phyloP scores from a whole-genome alignment of 495 filamentous ascomycete species.

The Penicillium simplicissimum region DNA sequence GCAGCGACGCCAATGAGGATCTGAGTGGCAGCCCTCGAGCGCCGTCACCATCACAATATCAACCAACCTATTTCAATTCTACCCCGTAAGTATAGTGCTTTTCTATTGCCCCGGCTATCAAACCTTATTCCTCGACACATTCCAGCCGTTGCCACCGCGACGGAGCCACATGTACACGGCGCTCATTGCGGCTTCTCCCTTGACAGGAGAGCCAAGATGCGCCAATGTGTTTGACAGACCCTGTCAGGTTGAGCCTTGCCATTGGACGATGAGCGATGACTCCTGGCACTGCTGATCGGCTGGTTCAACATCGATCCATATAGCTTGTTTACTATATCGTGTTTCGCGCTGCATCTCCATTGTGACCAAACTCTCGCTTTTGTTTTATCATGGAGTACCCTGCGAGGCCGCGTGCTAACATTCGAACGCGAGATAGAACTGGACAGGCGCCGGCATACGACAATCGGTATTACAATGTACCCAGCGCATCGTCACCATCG shows the following conservation, averaged over 20 bases:
- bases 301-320: constrained; percentile 14
- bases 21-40: constrained; percentile 21
- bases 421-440: constrained; percentile 27
- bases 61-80: constrained; percentile 30
- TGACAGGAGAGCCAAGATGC: constrained; percentile 11
- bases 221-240: constrained; percentile 1
- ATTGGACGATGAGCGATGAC: constrained; percentile 7
- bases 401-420: constrained; percentile 33
- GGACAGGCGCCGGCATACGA: constrained; percentile 28
- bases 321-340: constrained; percentile 13
- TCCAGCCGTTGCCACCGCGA: constrained; percentile 24
- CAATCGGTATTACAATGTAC: constrained; percentile 35
- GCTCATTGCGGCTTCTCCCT: constrained; percentile 15
- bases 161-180: constrained; percentile 7
- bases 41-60: constrained; percentile 22
- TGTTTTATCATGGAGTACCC: constrained; percentile 18
- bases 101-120: neutral
- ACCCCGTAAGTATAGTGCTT: constrained; percentile 44
- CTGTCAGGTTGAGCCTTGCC: constrained; percentile 9
- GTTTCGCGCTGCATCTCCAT: neutral
- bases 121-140: constrained; percentile 24
- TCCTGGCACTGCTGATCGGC: neutral
- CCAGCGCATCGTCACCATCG: constrained; percentile 39
- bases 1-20: constrained; percentile 41
- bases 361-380: neutral